Base-by-base conservation (phyloP, 768 basidiomycete species). In the Russula virescens region DNA sequence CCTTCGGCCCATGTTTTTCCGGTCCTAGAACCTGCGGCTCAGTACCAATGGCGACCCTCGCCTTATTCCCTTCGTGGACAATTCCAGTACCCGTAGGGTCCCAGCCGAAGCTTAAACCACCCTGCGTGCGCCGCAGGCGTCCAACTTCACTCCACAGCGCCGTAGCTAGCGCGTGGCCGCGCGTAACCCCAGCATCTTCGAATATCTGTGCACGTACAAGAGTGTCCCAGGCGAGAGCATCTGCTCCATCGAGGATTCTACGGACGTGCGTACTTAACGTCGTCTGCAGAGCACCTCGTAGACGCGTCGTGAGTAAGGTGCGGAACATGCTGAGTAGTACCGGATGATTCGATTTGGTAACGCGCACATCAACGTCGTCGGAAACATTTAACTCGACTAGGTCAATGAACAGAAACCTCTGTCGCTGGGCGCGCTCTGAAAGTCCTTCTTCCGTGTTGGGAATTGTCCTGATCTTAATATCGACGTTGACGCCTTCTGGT, bases 141-240 rank as follows among this genome's bases (percentile, higher is more conserved):
- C 88, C 88, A 0, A 88, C 62, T 71, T 89, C 87, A 64, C 83
- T 85, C 87, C 87, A 88, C 9, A 86, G 66, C 0, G 83, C 88
- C 2, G 82, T 83, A n/a, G 81, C 70, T 35, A 84, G 68, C 4
- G 81, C 74, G 0, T 79, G 75, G 0, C 80, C 80, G 1, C 76
- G 71, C 1, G 79, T 75, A 1, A 85, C 68, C 0, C 88, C 88
- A 0, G 82, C 77, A 68, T 89, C 88, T 51, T 77, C 75, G 67
- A 89, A 89, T 46, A 89, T 85, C 64, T 84, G 79, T 19, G 79
- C 75, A 38, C 87, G 80, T 53, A 76, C 77, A 34, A 75, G 75
- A 1, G 85, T 72, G 68, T 90, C 88, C 69, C 77, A 90, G 5
- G 81, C 80, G 34, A 87, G 70, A 0, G 76, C 76, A 60, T 89